A percentile compares a stretch with the other conserved stretches of the same genome.
Conservation (phyloP, 2,329 filamentous ascomycete genomes). For the Ophiognomonia clavigignenti-juglandacearum region DNA sequence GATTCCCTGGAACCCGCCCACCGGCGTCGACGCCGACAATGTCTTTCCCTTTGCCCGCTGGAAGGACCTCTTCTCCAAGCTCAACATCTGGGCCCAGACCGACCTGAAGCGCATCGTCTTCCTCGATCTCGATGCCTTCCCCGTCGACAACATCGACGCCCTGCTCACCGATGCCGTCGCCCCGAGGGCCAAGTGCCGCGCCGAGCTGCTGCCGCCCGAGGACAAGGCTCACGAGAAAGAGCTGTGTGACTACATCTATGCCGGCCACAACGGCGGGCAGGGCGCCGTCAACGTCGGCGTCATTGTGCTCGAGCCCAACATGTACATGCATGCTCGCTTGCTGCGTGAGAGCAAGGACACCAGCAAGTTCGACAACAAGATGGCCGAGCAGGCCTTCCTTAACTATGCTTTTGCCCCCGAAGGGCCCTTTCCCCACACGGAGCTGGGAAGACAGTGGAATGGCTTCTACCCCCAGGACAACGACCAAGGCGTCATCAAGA, state of each 20-base stretch:
- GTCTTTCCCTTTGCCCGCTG: constrained; percentile 14
- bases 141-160: constrained; percentile 8
- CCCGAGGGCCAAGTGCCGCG: constrained; percentile 8
- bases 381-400: constrained; percentile 16
- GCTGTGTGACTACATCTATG: constrained; percentile 11
- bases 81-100: constrained; percentile 15
- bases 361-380: constrained; percentile 14
- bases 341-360: constrained; percentile 13
- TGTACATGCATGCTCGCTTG: constrained; percentile 11
- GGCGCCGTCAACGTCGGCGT: constrained; percentile 12
- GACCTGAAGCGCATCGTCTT: constrained; percentile 10
- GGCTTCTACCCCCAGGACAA: constrained; percentile 10
- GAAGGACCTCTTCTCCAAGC: constrained; percentile 15
- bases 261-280: constrained; percentile 5
- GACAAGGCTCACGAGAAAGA: constrained; percentile 6
- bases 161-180: constrained; percentile 7
- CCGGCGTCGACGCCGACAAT: not conserved
- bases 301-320: constrained; percentile 14
- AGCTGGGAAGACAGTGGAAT: constrained; percentile 11
- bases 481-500: constrained; percentile 4
- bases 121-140: constrained; percentile 15
- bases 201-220: constrained; percentile 9
- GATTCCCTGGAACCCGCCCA: constrained; percentile 14
- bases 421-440: constrained; percentile 3
- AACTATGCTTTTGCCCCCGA: too few species aligned